phyloP scores from a whole-genome alignment of 2,329 filamentous ascomycete species.

The Massarina eburnea region DNA sequence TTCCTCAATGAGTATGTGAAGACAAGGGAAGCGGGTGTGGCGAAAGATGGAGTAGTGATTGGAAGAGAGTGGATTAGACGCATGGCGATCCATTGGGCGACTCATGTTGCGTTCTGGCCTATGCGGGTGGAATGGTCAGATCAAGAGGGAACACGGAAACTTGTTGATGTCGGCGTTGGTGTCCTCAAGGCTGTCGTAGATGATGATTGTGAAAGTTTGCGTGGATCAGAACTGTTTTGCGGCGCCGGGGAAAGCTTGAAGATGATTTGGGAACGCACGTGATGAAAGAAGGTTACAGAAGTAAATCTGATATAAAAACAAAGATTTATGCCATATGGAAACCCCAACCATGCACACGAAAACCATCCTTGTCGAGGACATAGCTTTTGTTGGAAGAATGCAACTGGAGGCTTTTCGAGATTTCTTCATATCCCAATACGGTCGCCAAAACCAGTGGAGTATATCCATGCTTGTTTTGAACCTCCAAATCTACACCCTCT shows the following conservation, averaged over 20 bases:
- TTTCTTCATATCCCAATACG: no score
- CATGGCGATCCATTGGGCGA: conserved; percentile 38
- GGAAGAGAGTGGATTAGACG: conserved; percentile 25
- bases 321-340: no score
- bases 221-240: conserved; percentile 11
- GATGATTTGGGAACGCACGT: neutral
- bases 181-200: conserved; percentile 17
- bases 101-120: conserved; percentile 41
- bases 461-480: no score
- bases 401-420: no score
- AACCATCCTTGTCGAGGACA: no score
- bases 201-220: conserved; percentile 23
- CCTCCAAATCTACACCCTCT: no score
- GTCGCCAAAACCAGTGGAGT: no score
- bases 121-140: conserved; percentile 32
- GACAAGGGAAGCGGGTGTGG: conserved; percentile 2
- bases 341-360: no score
- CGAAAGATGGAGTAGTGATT: neutral
- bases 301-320: no score
- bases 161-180: conserved; percentile 27
- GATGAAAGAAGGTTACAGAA: neutral
- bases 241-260: conserved; percentile 10
- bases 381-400: no score
- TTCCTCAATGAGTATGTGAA: conserved; percentile 33
- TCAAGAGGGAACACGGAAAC: conserved; percentile 21